Evolutionary conservation across 345 rosid species (phyloP), one percentile per base, ranked within the genome.

Genomic region (Linum trigynum): DNA sequence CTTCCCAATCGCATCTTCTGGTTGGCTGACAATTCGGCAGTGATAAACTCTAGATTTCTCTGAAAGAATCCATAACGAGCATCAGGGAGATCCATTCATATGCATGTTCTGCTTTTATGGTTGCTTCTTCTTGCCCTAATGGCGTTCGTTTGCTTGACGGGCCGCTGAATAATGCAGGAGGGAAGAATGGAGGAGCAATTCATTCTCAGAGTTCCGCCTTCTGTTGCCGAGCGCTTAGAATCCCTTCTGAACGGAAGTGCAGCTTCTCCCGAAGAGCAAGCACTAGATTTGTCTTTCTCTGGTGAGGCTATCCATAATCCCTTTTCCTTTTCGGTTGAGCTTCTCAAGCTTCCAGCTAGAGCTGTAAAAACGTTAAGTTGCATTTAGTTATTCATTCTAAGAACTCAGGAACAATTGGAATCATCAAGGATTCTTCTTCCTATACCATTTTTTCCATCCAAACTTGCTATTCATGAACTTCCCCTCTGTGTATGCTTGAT

Each of bases 151-250:
- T 41, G 5, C 6, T 8, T 41, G 9, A 8, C 45, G 9, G 45
- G 15, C 53, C 14, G 12, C 53, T 9, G 53, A 48, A 48, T 48
- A 12, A 48, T 6, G 53, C 14, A 48, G 32, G 32, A 23, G 53
- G 11, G 53, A 61, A 78, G 71, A 38, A 87, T 91, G 99, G 99
- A 95, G 76, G 99, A 95, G 67, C 97, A 89, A 66, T 89, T 95
- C 76, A 80, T 95, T 72, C 87, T 95, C 63, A 83, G 97, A 77
- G 95, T 95, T 75, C 95, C 99, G 10, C 90, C 90, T 55, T 87
- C 97, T 39, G 80, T 89, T 67, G 91, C 95, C 1, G 97, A 88
- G 81, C 79, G 80, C 62, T 78, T 94, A 71, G 89, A 90, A 68
- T 78, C 76, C 2, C 91, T 88, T 43, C 79, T 94, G 75, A 84